Percentiles rank a stretch among this genome's conserved stretches.
These are phyloP conservation scores for Magnaporthiopsis incrustans DNA, from an alignment of 2,329 filamentous ascomycete genomes.

Conservation along the genomic window DNA sequence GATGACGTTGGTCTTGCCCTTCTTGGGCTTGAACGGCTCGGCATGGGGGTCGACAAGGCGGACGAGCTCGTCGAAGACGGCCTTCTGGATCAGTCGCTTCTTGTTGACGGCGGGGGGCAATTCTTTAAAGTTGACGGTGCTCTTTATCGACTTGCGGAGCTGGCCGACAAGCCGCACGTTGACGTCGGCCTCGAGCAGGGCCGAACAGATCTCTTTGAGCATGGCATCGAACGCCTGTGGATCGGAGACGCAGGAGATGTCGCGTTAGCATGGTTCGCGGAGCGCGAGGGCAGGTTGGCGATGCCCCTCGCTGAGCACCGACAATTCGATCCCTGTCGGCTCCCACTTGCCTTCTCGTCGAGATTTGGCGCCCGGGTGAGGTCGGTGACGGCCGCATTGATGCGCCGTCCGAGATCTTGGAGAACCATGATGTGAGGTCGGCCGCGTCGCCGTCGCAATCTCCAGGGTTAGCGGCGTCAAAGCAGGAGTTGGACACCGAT, in stretches of 20 bases:
- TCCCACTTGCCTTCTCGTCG: constrained; percentile 75
- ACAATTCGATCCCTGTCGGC: background rate
- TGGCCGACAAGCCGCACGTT: constrained; percentile 89
- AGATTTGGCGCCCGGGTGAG: constrained; percentile 86
- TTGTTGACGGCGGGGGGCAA: constrained; percentile 90
- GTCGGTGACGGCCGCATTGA: constrained; percentile 92
- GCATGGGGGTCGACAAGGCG: constrained; percentile 92
- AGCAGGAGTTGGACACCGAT: background rate
- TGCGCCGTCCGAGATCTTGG: constrained; percentile 96
- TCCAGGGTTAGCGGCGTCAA: background rate
- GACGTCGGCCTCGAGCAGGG: constrained; percentile 92
- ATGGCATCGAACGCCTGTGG: constrained; percentile 85
- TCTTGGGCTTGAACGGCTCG: constrained; percentile 94
- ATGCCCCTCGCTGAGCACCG: background rate
- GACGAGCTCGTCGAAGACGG: constrained; percentile 95
- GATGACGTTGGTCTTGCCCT: constrained; percentile 92
- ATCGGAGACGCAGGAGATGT: too few species aligned
- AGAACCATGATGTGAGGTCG: constrained; percentile 67
- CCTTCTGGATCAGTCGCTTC: constrained; percentile 95
- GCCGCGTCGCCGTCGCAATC: constrained; percentile 8
- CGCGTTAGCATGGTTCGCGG: background rate
- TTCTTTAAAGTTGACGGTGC: constrained; percentile 89
- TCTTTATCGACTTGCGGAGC: constrained; percentile 87
- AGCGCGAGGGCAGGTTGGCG: background rate
- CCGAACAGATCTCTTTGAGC: constrained; percentile 96